A percentile compares a stretch with the other conserved stretches of the same genome.
phyloP scores from a whole-genome alignment of 208 protist species.

The Acanthamoeba lenticulata region DNA sequence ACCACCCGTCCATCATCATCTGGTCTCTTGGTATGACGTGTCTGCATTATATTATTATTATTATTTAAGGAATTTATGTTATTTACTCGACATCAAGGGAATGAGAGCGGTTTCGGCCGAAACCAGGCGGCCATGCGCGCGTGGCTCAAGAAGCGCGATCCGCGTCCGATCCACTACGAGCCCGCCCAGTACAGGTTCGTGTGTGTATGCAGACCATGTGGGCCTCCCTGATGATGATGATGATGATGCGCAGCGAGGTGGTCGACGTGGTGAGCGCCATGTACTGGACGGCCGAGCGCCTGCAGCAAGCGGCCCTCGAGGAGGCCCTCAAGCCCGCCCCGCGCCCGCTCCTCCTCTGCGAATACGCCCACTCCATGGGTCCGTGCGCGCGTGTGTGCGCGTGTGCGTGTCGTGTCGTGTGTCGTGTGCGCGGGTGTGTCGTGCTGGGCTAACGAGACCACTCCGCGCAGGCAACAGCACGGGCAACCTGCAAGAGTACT shows the following conservation, averaged over 20 bases:
- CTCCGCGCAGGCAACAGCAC: slow-evolving; percentile 30
- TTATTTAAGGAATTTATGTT: background rate
- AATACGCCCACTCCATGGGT: slow-evolving; percentile 83
- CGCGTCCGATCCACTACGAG: slow-evolving; percentile 68
- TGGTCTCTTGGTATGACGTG: slow-evolving; percentile 76
- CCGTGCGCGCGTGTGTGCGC: slow-evolving; percentile 32
- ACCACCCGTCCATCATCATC: slow-evolving; percentile 76
- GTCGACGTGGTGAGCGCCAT: slow-evolving; percentile 65
- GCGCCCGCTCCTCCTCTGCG: slow-evolving; percentile 80
- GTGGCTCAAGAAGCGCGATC: slow-evolving; percentile 34
- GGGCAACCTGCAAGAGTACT: slow-evolving; percentile 79
- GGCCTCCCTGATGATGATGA: no score
- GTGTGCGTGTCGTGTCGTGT: background rate
- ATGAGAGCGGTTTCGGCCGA: slow-evolving; percentile 76
- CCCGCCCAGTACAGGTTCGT: slow-evolving; percentile 53
- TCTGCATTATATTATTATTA: no score
- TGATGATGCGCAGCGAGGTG: slow-evolving; percentile 24
- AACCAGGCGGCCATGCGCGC: slow-evolving; percentile 40
- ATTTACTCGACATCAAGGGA: slow-evolving; percentile 54
- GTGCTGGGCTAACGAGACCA: background rate
- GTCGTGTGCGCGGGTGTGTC: background rate
- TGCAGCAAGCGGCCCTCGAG: background rate
- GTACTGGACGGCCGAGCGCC: slow-evolving; percentile 43
- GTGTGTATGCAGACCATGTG: background rate
- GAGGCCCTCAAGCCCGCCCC: background rate